Evolutionary conservation across 2,329 filamentous ascomycete species (phyloP).

Genomic region (Tolypocladium ovalisporum): DNA sequence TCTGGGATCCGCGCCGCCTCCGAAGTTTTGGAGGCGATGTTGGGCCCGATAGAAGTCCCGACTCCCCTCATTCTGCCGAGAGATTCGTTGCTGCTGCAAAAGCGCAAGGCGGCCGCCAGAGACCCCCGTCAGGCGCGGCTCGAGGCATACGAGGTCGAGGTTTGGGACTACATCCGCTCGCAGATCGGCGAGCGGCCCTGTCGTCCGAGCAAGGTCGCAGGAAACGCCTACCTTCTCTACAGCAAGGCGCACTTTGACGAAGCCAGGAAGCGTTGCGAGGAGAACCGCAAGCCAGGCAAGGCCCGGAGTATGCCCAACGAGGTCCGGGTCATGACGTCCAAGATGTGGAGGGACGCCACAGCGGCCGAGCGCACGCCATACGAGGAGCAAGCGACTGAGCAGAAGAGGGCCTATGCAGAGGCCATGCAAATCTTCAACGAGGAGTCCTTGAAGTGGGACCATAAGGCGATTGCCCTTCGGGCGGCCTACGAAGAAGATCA

Average conservation of each 20-base stretch:
- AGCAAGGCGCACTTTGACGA: slow-evolving; percentile 67
- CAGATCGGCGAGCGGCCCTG: slow-evolving; percentile 64
- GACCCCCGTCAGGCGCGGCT: slow-evolving; percentile 41
- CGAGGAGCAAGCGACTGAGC: slow-evolving; percentile 59
- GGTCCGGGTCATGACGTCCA: slow-evolving; percentile 73
- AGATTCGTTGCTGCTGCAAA: slow-evolving; percentile 36
- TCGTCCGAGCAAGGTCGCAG: slow-evolving; percentile 60
- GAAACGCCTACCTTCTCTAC: slow-evolving; percentile 83
- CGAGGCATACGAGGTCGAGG: slow-evolving; percentile 44
- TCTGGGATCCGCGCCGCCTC: slow-evolving; percentile 84
- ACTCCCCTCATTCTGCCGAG: slow-evolving; percentile 63
- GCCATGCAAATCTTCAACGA: slow-evolving; percentile 49
- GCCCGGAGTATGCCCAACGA: slow-evolving; percentile 64
- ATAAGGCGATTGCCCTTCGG: slow-evolving; percentile 44
- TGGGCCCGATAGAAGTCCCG: slow-evolving; percentile 72
- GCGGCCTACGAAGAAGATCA: slow-evolving; percentile 41
- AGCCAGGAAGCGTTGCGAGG: slow-evolving; percentile 49
- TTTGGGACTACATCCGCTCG: slow-evolving; percentile 39
- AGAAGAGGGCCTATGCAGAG: slow-evolving; percentile 54
- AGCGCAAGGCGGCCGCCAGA: slow-evolving; percentile 41
- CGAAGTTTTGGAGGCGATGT: slow-evolving; percentile 69
- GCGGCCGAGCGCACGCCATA: slow-evolving; percentile 67
- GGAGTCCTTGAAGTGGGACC: slow-evolving; percentile 62
- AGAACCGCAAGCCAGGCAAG: slow-evolving; percentile 50
- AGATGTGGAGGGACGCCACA: slow-evolving; percentile 77